Base-by-base conservation (phyloP, 176 grass and related monocot species). In the Triticum urartu region DNA sequence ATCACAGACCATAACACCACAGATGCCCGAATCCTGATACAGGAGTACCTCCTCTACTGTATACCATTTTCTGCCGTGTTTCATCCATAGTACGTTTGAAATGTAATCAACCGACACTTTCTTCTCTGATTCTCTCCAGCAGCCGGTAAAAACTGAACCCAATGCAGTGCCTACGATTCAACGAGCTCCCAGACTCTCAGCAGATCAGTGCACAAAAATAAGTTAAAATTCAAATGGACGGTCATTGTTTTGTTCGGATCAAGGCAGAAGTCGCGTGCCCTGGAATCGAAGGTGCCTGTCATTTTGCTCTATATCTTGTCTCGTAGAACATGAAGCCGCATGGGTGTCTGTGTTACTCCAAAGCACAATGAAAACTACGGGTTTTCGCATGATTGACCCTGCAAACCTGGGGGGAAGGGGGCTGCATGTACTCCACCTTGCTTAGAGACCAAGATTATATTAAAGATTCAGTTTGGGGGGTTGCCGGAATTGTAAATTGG, bases 371-470 rank as follows among this genome's bases (percentile, higher is more conserved):
- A 47, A 39, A 72, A 84, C 72, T 26, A 35, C 85, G 83, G 40
- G 52, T 67, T 76, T 67, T 59, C 0, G 60, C 77, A 25, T 4
- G 14, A 58, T 25, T 85, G 47, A 58, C 76, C 75, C 75, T 33
- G 75, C 54, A 84, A 79, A 72, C 56, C 76, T 66, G 64, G 42
- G 50, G 65, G 30, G 21, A 39, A 42, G 81, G 83, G 72, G 40
- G n/a, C 66, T 84, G 54, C 21, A 83, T 78, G 73, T 50, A 60
- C 26, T 26, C 26, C 26, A 26, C 36, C 32, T 11, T 69, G 80
- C 22, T 20, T 63, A 38, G 9, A 42, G n/a, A 15, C 40, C 43
- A 20, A 7, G 54, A 5, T 3, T 40, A 9, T 5, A 36, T 20
- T 84, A 28, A 64, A 72, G 64, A 35, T 64, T 72, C 40, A 6